phyloP scores from a whole-genome alignment of 768 basidiomycete genomes.

The Sarcodon sp. region DNA sequence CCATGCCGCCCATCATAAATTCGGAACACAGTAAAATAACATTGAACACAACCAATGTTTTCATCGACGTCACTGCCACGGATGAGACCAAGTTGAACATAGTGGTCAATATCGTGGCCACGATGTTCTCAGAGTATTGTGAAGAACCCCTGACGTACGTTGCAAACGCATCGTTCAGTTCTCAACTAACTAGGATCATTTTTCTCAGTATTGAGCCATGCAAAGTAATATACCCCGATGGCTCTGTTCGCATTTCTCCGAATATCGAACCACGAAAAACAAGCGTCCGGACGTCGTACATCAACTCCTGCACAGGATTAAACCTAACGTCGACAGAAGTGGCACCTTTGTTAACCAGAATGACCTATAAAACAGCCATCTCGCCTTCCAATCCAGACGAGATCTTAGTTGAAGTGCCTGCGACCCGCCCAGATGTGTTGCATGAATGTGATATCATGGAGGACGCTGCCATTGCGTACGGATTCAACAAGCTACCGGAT shows the following conservation, averaged over 20 bases:
- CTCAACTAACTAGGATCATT: neutral
- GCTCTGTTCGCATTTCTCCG: slow-evolving; percentile 64
- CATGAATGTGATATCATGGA: slow-evolving; percentile 99
- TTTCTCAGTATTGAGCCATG: slow-evolving; percentile 80
- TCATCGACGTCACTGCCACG: slow-evolving; percentile 94
- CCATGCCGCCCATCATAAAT: slow-evolving; percentile 98
- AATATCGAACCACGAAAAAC: slow-evolving; percentile 64
- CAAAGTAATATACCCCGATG: slow-evolving; percentile 69
- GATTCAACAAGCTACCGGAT: slow-evolving; percentile 92
- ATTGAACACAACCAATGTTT: slow-evolving; percentile 84
- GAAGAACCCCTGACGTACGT: slow-evolving; percentile 83
- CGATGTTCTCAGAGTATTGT: slow-evolving; percentile 99
- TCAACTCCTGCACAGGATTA: slow-evolving; percentile 93
- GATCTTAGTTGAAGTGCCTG: slow-evolving; percentile 67
- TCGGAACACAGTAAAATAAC: slow-evolving; percentile 97
- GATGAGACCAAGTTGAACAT: slow-evolving; percentile 95
- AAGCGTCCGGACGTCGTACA: slow-evolving; percentile 73
- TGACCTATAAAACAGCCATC: slow-evolving; percentile 56
- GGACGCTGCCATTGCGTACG: slow-evolving; percentile 94
- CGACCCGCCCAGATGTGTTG: slow-evolving; percentile 96
- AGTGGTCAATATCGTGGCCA: slow-evolving; percentile 85
- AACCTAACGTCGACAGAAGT: slow-evolving; percentile 53
- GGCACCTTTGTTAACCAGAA: slow-evolving; percentile 61
- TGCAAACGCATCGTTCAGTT: neutral
- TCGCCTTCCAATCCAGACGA: slow-evolving; percentile 48